Conservation (phyloP, 176 grass and related monocot species). For the Oryza longistaminata region DNA sequence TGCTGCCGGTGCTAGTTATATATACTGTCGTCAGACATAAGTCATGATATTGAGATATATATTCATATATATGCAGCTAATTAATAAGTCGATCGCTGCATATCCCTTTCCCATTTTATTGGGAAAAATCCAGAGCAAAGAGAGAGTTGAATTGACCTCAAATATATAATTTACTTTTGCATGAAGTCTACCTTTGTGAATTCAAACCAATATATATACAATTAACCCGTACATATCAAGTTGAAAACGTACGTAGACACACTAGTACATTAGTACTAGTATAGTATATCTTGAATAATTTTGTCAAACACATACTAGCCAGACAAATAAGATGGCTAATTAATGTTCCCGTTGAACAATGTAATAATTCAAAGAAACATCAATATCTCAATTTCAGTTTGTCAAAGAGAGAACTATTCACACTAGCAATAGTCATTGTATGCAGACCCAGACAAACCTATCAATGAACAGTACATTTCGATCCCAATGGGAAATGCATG, state of each 20-base stretch:
- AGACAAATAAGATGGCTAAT: conserved; percentile 34
- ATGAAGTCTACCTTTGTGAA: conserved; percentile 16
- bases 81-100: not conserved
- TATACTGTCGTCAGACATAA: not conserved
- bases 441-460: conserved; percentile 30
- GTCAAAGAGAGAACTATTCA: conserved; percentile 52
- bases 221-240: not conserved
- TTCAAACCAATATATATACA: conserved; percentile 11
- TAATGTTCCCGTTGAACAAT: conserved; percentile 40
- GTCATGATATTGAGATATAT: not conserved
- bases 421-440: not conserved
- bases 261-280: not conserved
- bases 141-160: conserved; percentile 45
- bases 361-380: conserved; percentile 16
- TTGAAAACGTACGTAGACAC: not conserved
- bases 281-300: not conserved
- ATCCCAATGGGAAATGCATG: not conserved
- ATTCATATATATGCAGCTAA: not conserved
- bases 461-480: conserved; percentile 16
- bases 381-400: not conserved
- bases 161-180: conserved; percentile 18
- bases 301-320: conserved; percentile 40
- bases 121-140: conserved; percentile 20
- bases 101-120: conserved; percentile 42
- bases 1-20: not conserved